Evolutionary conservation across 306 rosid species (phyloP).

Genomic region (Ceratonia siliqua): DNA sequence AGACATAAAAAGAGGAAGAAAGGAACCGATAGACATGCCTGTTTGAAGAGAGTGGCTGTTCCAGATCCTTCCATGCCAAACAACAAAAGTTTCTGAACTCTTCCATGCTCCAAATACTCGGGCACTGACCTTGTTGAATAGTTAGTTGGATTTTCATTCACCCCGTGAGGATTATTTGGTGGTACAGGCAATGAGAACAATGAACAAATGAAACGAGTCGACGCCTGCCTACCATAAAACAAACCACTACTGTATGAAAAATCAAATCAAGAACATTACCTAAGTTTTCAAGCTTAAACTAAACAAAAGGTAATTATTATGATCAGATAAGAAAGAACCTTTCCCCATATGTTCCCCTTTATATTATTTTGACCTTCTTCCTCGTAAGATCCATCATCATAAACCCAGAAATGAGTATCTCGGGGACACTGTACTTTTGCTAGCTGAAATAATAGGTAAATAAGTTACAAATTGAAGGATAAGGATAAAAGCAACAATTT

Average conservation of each 20-base stretch:
- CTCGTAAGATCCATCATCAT: conserved; percentile 92
- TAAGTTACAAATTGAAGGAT: conserved; percentile 16
- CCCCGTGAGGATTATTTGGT: conserved; percentile 57
- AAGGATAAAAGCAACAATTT: conserved; percentile 20
- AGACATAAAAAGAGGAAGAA: conserved; percentile 9
- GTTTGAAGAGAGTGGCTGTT: conserved; percentile 87
- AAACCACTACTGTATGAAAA: conserved; percentile 57
- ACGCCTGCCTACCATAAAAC: conserved; percentile 94
- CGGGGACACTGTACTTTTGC: conserved; percentile 93
- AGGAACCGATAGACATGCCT: conserved; percentile 50
- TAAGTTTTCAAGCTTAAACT: conserved; percentile 34
- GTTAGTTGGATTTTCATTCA: conserved; percentile 52
- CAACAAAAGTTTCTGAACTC: conserved; percentile 79
- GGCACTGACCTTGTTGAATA: conserved; percentile 70
- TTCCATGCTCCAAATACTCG: conserved; percentile 73
- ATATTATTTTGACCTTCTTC: conserved; percentile 98
- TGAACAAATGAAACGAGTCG: conserved; percentile 85
- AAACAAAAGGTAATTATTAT: conserved; percentile 35
- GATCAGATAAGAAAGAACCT: conserved; percentile 81
- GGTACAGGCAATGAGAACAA: conserved; percentile 86
- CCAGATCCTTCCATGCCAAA: conserved; percentile 92
- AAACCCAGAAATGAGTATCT: conserved; percentile 95
- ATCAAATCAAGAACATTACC: conserved; percentile 46
- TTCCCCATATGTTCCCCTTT: conserved; percentile 96
- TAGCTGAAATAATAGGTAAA: conserved; percentile 54